Evolutionary conservation across 305 asterid genomes (phyloP).

Genomic region (Fraxinus platypoda): DNA sequence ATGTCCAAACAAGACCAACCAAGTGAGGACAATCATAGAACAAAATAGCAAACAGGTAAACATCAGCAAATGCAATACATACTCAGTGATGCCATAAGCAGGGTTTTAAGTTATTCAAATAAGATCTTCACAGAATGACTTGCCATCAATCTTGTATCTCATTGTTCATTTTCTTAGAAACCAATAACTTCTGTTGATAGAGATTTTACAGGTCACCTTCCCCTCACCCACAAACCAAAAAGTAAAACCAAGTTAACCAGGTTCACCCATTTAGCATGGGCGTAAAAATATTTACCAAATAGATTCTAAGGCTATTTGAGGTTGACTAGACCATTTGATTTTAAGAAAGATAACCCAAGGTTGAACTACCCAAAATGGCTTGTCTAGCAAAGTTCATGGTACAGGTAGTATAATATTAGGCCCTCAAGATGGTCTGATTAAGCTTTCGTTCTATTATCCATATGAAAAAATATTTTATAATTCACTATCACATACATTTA

Average conservation of each 20-base stretch:
- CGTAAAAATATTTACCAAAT: background rate
- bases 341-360: background rate
- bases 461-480: background rate
- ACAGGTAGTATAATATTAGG: background rate
- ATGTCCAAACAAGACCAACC: background rate
- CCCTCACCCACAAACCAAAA: background rate
- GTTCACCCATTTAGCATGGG: background rate
- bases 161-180: background rate
- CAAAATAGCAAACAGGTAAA: slow-evolving; percentile 15
- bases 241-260: background rate
- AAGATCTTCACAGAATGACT: background rate
- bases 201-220: background rate
- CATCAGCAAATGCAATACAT: slow-evolving; percentile 8
- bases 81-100: background rate
- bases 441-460: slow-evolving; percentile 9
- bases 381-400: background rate
- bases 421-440: background rate
- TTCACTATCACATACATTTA: background rate
- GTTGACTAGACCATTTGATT: background rate
- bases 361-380: background rate
- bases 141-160: background rate
- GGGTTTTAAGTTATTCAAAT: background rate
- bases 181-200: background rate
- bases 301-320: background rate
- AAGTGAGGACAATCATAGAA: background rate